Conservation (phyloP, 768 basidiomycete genomes). For the Suillus hirtellus region DNA sequence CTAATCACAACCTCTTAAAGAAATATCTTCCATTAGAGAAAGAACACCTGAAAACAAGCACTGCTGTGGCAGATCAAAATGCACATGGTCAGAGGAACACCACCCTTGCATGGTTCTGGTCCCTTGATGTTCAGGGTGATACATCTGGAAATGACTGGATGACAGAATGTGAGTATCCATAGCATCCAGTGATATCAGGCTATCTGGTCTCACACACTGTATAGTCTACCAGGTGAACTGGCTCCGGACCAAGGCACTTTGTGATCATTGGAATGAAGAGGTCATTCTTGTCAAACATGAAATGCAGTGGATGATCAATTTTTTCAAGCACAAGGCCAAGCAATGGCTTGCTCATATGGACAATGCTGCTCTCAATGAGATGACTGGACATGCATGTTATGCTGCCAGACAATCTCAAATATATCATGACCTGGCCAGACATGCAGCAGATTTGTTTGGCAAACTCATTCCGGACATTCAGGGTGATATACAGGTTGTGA, state of each 20-base stretch:
- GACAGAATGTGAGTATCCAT: slow-evolving; percentile 9
- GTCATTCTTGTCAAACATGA: not conserved
- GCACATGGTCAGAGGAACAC: not conserved
- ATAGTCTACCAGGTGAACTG: slow-evolving; percentile 11
- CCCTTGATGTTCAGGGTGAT: slow-evolving; percentile 8
- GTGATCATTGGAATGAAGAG: slow-evolving; percentile 11
- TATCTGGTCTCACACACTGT: not conserved
- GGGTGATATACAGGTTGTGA: too few relatives aligned
- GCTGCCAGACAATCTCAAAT: too few relatives aligned
- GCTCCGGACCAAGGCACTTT: slow-evolving; percentile 10
- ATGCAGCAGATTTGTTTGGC: too few relatives aligned
- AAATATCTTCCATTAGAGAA: slow-evolving; percentile 3
- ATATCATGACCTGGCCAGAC: too few relatives aligned
- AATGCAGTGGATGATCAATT: not conserved
- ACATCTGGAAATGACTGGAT: slow-evolving; percentile 8
- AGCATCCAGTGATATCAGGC: not conserved
- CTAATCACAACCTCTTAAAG: not conserved
- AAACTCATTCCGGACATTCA: too few relatives aligned
- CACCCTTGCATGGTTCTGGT: slow-evolving; percentile 13
- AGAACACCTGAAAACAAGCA: slow-evolving; percentile 4
- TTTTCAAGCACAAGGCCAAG: not conserved
- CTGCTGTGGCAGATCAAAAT: slow-evolving; percentile 6
- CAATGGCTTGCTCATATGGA: not conserved
- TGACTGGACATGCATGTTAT: not conserved
- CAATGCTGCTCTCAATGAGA: not conserved